phyloP scores from a whole-genome alignment of 2,329 filamentous ascomycete species.

The Phaeosphaeriaceae sp. region DNA sequence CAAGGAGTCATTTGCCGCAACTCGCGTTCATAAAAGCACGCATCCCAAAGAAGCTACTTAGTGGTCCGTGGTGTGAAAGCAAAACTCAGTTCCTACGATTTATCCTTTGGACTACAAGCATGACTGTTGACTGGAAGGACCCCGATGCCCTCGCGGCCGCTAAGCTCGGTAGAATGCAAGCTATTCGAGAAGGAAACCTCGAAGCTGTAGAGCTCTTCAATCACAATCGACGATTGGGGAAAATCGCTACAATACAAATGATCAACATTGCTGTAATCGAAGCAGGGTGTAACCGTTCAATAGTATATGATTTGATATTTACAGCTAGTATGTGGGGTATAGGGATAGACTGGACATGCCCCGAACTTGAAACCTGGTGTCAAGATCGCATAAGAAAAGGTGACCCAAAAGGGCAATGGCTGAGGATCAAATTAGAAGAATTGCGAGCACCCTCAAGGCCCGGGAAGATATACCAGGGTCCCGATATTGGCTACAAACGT shows the following conservation, averaged over 20 bases:
- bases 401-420: slow-evolving; percentile 36
- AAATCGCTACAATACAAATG: slow-evolving; percentile 25
- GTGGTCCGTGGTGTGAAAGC: slow-evolving; percentile 32
- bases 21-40: slow-evolving; percentile 38
- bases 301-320: slow-evolving; percentile 40
- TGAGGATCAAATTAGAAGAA: slow-evolving; percentile 32
- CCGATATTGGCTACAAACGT: neutral
- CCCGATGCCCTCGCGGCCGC: slow-evolving; percentile 11
- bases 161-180: slow-evolving; percentile 28
- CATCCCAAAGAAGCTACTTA: slow-evolving; percentile 36
- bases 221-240: slow-evolving; percentile 40
- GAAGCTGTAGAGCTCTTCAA: slow-evolving; percentile 45
- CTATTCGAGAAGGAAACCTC: slow-evolving; percentile 34
- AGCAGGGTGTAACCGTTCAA: slow-evolving; percentile 37
- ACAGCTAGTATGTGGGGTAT: slow-evolving; percentile 25
- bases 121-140: slow-evolving; percentile 42
- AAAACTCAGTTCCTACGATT: slow-evolving; percentile 42
- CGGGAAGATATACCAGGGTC: neutral
- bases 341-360: slow-evolving; percentile 17
- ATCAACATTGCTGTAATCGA: slow-evolving; percentile 38
- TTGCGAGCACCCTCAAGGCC: slow-evolving; percentile 7
- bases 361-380: slow-evolving; percentile 37
- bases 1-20: slow-evolving; percentile 32
- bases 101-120: slow-evolving; percentile 37
- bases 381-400: slow-evolving; percentile 20